phyloP scores from a whole-genome alignment of 768 basidiomycete species.

The Boletus coccyginus region DNA sequence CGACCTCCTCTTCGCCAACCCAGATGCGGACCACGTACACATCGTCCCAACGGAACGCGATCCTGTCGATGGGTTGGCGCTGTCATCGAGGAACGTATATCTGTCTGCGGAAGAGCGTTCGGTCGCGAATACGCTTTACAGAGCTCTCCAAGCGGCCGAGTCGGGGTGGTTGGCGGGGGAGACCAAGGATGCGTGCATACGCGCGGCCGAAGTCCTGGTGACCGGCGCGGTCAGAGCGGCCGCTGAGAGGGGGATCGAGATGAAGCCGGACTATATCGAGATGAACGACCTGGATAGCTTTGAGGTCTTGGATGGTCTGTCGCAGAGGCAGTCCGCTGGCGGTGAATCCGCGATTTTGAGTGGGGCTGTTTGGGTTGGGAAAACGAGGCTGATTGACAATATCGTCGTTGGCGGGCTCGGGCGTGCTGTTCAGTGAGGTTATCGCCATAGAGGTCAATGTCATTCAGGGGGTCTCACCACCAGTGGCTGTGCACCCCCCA shows the following conservation, averaged over 20 bases:
- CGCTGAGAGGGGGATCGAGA: conserved; percentile 41
- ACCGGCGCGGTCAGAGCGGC: conserved; percentile 31
- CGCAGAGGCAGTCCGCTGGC: conserved; percentile 26
- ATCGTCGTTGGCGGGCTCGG: conserved; percentile 61
- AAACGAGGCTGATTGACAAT: conserved; percentile 92
- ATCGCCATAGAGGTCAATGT: not conserved
- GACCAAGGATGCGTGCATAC: conserved; percentile 50
- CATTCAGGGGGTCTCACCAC: not conserved
- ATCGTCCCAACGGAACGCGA: conserved; percentile 86
- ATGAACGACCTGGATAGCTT: conserved; percentile 83
- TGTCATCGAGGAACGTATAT: conserved; percentile 90
- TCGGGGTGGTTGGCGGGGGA: conserved; percentile 50
- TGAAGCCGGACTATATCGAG: conserved; percentile 82
- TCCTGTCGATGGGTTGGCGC: conserved; percentile 62
- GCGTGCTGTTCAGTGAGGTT: not conserved
- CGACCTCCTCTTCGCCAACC: conserved; percentile 82
- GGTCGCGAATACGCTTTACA: conserved; percentile 62
- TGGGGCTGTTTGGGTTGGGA: conserved; percentile 83
- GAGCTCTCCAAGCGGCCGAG: conserved; percentile 62
- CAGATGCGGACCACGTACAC: conserved; percentile 67
- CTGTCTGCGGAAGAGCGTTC: conserved; percentile 61
- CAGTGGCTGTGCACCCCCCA: conserved; percentile 15
- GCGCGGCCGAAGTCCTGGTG: conserved; percentile 42
- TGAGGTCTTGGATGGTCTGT: conserved; percentile 46
- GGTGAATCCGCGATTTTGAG: conserved; percentile 62